Evolutionary conservation across 1,139 yeast species (phyloP).

Genomic region (Saccharomyces hybrid): DNA sequence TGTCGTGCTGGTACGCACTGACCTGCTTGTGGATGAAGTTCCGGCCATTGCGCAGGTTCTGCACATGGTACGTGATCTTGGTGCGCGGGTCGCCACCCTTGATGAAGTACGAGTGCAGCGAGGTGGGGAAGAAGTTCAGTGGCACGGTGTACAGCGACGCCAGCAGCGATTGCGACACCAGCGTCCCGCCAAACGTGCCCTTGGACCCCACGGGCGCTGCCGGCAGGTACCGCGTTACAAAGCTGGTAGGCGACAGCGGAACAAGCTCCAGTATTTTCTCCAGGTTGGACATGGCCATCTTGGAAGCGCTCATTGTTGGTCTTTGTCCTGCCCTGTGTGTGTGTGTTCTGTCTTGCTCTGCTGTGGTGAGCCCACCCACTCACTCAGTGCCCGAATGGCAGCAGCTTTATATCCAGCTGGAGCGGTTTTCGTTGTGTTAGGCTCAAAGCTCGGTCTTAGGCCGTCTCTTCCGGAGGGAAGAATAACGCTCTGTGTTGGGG

Average conservation of each 20-base stretch:
- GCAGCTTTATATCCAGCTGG: background rate
- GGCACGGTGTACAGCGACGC: constrained; percentile 51
- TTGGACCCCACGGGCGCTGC: constrained; percentile 48
- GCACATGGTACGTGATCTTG: constrained; percentile 54
- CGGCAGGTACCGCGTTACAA: constrained; percentile 19
- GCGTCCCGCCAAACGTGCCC: constrained; percentile 75
- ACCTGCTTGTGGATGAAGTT: constrained; percentile 55
- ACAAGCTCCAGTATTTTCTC: constrained; percentile 16
- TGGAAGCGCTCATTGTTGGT: background rate
- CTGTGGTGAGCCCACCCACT: too few species aligned
- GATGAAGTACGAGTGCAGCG: constrained; percentile 46
- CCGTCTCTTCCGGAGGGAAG: background rate
- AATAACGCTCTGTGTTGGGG: background rate
- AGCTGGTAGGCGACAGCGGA: constrained; percentile 14
- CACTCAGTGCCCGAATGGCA: too few species aligned
- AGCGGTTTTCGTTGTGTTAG: background rate
- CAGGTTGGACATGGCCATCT: constrained; percentile 6
- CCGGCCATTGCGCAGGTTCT: constrained; percentile 49
- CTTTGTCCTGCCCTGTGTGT: too few species aligned
- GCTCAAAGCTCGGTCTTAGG: background rate
- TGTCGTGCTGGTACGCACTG: constrained; percentile 46
- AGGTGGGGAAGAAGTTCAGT: constrained; percentile 39
- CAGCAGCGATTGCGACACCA: constrained; percentile 61
- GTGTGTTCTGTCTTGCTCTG: background rate
- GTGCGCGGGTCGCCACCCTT: constrained; percentile 42